Base-by-base conservation (phyloP, 1,284 basidiomycete genomes). In the Sporisorium exsertum region DNA sequence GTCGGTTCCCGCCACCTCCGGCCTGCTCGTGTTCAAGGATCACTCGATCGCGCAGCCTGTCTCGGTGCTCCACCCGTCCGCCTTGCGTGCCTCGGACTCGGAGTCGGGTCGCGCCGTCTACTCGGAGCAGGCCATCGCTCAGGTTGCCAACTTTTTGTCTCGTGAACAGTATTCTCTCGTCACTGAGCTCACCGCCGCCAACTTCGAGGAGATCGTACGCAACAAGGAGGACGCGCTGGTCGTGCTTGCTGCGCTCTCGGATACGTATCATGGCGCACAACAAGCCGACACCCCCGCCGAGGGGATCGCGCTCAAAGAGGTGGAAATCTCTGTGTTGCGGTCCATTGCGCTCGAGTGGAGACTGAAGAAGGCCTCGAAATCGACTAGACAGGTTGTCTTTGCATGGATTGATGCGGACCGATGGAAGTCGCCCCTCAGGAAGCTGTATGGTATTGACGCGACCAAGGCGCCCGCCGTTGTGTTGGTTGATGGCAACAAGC, bases 361-460 rank as follows among this genome's bases (percentile, higher is more conserved):
- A n/a, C 29, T 60, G 10, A 47, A 58, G 10, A 27, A 64, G n/a
- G 64, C 63, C 2, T 13, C 58, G 0, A 12, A 18, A 3, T 42
- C 63, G 22, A 12, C n/a, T 2, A 49, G 62, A n/a, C 43, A 64
- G 10, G 61, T 80, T 9, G 42, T 82, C 3, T 85, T 78, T 51
- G 81, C 76, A 2, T 85, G 81, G 81, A 81, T 84, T 61, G 83
- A 85, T 60, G 77, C 76, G 1, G 81, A 84, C 46, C 77, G 80
- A 18, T 81, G 77, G 71, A 76, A 72, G 37, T 67, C 64, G 24
- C 70, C 77, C 20, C 64, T 85, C 16, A 55, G 27, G 9, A 77
- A 77, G 56, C 77, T 75, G n/a, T 79, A 80, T 35, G 58, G 64
- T 15, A 58, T 79, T 29, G 62, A 72, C 18, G 53, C 70, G 5